Conservation (phyloP, 2,329 filamentous ascomycete species). For the Periconia sp. region DNA sequence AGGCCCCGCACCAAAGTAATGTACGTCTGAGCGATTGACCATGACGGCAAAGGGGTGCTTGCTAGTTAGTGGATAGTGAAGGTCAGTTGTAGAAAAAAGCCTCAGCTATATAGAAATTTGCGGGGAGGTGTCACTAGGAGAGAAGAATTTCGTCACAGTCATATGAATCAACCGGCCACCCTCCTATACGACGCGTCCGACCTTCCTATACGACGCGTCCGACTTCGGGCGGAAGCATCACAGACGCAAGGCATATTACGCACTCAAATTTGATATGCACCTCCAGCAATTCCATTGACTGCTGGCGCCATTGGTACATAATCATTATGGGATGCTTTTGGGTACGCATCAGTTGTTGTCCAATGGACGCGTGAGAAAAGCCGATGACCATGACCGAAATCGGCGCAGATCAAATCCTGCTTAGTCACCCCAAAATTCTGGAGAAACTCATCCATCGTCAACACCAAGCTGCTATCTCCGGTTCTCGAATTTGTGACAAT, state of each 20-base stretch:
- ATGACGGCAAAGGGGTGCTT: slow-evolving; percentile 52
- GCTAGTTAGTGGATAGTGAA: background rate
- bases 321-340: slow-evolving; percentile 31
- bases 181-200: slow-evolving; percentile 21
- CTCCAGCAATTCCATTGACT: too few species aligned
- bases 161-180: slow-evolving; percentile 28
- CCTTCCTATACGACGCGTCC: slow-evolving; percentile 23
- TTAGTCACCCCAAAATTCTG: slow-evolving; percentile 30
- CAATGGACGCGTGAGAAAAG: slow-evolving; percentile 32
- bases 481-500: slow-evolving; percentile 27
- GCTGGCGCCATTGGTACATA: too few species aligned
- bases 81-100: slow-evolving; percentile 4
- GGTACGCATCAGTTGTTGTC: slow-evolving; percentile 16
- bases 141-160: slow-evolving; percentile 16
- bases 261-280: too few species aligned
- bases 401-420: too few species aligned
- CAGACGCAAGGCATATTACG: background rate
- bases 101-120: too few species aligned
- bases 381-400: slow-evolving; percentile 41
- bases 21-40: slow-evolving; percentile 75
- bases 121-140: too few species aligned
- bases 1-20: slow-evolving; percentile 90
- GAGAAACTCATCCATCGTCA: slow-evolving; percentile 24
- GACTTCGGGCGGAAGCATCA: slow-evolving; percentile 21
- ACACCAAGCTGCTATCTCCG: slow-evolving; percentile 21